phyloP scores from a whole-genome alignment of 257 asterid genomes.

The Knoxia roxburghii region DNA sequence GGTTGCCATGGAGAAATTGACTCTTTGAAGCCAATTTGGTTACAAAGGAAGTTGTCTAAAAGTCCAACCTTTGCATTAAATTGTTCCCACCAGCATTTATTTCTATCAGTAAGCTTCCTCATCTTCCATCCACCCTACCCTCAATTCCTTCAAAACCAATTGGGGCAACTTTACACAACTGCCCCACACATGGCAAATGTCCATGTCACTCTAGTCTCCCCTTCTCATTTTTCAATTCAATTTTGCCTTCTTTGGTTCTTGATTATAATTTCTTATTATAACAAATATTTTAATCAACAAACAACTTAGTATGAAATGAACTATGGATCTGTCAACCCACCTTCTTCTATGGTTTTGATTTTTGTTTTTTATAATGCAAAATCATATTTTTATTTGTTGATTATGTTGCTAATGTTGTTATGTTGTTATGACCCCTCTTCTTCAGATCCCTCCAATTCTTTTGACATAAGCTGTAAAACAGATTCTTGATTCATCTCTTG shows the following conservation, averaged over 20 bases:
- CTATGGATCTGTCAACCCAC: slow-evolving; percentile 24
- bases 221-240: too few relatives aligned
- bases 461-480: slow-evolving; percentile 45
- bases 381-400: background rate
- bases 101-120: slow-evolving; percentile 3
- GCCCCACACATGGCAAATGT: background rate
- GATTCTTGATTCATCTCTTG: slow-evolving; percentile 19
- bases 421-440: slow-evolving; percentile 20
- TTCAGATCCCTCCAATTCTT: slow-evolving; percentile 54
- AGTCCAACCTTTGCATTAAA: slow-evolving; percentile 29
- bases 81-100: slow-evolving; percentile 31
- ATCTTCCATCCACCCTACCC: background rate
- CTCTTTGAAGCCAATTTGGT: slow-evolving; percentile 16
- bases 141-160: background rate
- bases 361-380: background rate
- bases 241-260: too few relatives aligned
- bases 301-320: slow-evolving; percentile 6
- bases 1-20: slow-evolving; percentile 7
- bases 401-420: too few relatives aligned
- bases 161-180: background rate
- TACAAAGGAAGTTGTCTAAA: slow-evolving; percentile 2
- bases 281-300: background rate
- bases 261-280: background rate
- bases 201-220: too few relatives aligned
- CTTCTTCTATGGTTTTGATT: background rate